Evolutionary conservation across 192 early-diverging fungal genomes (phyloP).

Genomic region (Coemansia sp.): DNA sequence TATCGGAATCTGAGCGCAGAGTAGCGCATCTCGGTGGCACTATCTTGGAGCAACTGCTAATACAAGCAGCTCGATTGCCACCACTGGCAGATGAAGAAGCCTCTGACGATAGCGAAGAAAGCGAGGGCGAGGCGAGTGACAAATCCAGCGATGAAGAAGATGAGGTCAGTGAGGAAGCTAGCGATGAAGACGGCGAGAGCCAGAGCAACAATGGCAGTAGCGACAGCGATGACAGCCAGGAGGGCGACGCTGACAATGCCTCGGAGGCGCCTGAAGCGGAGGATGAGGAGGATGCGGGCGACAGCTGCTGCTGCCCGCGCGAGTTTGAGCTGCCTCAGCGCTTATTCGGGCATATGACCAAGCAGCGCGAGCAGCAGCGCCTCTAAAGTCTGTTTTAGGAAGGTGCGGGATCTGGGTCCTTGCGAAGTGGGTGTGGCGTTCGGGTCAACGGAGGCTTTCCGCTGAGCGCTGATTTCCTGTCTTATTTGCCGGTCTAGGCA

Average conservation of each 20-base stretch:
- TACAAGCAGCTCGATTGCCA: constrained; percentile 38
- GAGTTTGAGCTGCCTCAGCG: constrained; percentile 44
- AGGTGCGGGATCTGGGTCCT: constrained; percentile 1
- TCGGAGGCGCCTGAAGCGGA: not conserved
- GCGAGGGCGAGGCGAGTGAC: constrained; percentile 3
- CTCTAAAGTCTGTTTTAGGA: not conserved
- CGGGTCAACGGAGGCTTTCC: constrained; percentile 3
- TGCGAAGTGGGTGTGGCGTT: constrained; percentile 1
- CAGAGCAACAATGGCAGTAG: not conserved
- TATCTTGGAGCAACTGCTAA: constrained; percentile 48
- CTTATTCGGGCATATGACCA: constrained; percentile 27
- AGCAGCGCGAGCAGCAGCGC: constrained; percentile 29
- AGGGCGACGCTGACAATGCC: not conserved
- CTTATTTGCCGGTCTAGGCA: not conserved
- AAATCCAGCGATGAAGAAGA: constrained; percentile 5
- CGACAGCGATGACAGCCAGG: not conserved
- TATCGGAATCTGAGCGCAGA: constrained; percentile 24
- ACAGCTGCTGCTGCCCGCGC: constrained; percentile 30
- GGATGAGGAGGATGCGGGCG: not conserved
- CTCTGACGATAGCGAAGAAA: constrained; percentile 4
- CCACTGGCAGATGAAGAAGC: constrained; percentile 5
- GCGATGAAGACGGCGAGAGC: not conserved
- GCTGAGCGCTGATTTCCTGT: not conserved
- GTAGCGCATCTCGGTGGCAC: constrained; percentile 19
- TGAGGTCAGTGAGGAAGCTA: not conserved